Percentiles rank a stretch among this genome's conserved stretches.
phyloP scores from a whole-genome alignment of 768 basidiomycete genomes.

The Panellus pusillus region DNA sequence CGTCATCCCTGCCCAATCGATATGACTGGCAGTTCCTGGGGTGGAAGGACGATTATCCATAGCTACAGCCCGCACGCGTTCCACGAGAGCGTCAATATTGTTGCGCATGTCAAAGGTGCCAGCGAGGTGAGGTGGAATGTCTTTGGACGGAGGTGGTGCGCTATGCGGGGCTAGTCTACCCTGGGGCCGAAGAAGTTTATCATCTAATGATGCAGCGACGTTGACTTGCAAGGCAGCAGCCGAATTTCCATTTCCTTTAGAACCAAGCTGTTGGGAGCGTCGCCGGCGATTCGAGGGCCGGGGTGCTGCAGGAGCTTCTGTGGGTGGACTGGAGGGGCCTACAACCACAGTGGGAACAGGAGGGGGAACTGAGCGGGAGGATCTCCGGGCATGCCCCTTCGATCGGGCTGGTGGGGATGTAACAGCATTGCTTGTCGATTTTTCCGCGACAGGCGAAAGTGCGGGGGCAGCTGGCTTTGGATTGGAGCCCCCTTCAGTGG shows the following conservation, averaged over 20 bases:
- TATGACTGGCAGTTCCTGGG: constrained; percentile 62
- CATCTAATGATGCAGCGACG: constrained; percentile 31
- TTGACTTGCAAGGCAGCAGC: constrained; percentile 32
- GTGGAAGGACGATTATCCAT: constrained; percentile 70
- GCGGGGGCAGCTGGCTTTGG: constrained; percentile 4
- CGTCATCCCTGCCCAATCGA: constrained; percentile 92
- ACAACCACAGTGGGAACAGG: constrained; percentile 29
- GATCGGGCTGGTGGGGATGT: constrained; percentile 9
- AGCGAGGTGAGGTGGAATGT: constrained; percentile 59
- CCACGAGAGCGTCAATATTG: constrained; percentile 75
- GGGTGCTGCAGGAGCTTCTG: constrained; percentile 31
- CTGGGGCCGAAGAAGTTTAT: constrained; percentile 34
- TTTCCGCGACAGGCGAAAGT: constrained; percentile 12
- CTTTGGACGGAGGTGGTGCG: constrained; percentile 43
- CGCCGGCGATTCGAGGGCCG: constrained; percentile 49
- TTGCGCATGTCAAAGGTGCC: constrained; percentile 50
- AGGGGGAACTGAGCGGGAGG: constrained; percentile 33
- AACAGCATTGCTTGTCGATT: constrained; percentile 21
- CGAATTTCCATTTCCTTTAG: constrained; percentile 26
- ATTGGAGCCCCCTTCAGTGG: background rate
- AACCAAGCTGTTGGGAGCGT: constrained; percentile 42
- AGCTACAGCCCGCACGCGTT: constrained; percentile 71
- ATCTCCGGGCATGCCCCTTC: constrained; percentile 35
- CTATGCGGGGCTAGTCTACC: constrained; percentile 38
- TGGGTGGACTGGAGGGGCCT: constrained; percentile 24